Evolutionary conservation across 2,329 filamentous ascomycete genomes (phyloP), one percentile per base, ranked within the genome.

Genomic region (Gnomoniopsis smithogilvyi): DNA sequence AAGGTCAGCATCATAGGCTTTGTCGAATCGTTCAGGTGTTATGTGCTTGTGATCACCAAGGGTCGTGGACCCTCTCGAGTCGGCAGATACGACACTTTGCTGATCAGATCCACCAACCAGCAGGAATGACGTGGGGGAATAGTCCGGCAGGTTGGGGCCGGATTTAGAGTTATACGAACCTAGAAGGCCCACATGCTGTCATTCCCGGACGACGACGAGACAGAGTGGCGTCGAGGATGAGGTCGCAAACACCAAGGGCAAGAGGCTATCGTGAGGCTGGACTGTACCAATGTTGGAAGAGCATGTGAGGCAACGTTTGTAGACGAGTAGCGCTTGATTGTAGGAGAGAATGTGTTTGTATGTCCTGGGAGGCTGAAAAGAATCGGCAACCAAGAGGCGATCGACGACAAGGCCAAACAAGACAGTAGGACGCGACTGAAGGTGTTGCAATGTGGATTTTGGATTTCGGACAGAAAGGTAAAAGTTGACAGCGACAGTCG

Each of bases 101-200:
- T 45, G 41, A 47, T 47, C 19, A 15, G 36, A 41, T 47, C 17
- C 45, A 47, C 21, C 11, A 15, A 21, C 45, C 21, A 47, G 21
- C 45, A 47, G 21, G 21, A 47, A 47, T 47, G 45, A 47, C 45
- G 45, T 24, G 19, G 26, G 45, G 45, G 19, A n/a, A 47, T 24
- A 12, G 12, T 19, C 8, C 45, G 45, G 45, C 21, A 47, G 45
- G 7, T 19, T 24, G 8, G 34, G 21, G 45, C 33, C 45, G 34
- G 46, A 26, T 34, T n/a, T 8, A 11, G 10, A 24, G 36, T 34
- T 21, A 21, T 15, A 62, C 60, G 50, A 48, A 62, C 60, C 60
- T 62, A 62, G 51, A 62, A 56, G 56, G 41, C 38, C 60, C 60
- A 60, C 60, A 62, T 62, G 60, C 60, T 62, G 60, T 60, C 60